Base-by-base conservation (phyloP, 1,284 basidiomycete species). In the Erythrobasidium hasegawianum region DNA sequence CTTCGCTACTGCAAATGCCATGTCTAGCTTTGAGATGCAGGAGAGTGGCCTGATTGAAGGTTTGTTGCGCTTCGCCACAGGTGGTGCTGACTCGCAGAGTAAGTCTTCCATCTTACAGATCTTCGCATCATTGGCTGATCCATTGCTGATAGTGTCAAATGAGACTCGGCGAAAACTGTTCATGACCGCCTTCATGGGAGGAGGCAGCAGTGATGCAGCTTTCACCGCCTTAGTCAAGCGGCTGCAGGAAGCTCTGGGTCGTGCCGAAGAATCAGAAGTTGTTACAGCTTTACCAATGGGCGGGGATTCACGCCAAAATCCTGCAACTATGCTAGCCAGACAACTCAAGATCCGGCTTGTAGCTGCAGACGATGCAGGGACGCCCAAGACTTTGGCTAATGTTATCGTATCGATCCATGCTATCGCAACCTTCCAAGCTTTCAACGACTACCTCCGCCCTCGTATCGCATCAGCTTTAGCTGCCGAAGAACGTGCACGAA, bases 401-500 rank as follows among this genome's bases (percentile, higher is more conserved):
- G 88, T 97, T 71, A 89, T 91, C 53, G 89, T 96, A 38, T 96
- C 92, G 2, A 95, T 97, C 68, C 93, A 96, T 75, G 93, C 92
- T 2, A 95, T 97, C 67, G 93, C 94, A 0, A 95, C 92, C 0
- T 91, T 97, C 82, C 90, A 94, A 77, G 90, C 92, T 0, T 82
- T 97, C 33, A 90, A 95, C 73, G 92, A 95, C 77, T 97, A 96
- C 76, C 83, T 97, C 11, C 86, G 91, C 0, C 93, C 93, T 16
- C 83, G 91, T 8, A 86, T 97, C 22, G 39, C 52, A 14, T 55
- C 53, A 26, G 49, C 65, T 26, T 20, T 57, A 5, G 64, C 68
- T 4, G 57, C 57, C 22, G 45, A 69, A 24, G 62, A 60, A 29
- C 18, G 68, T 26, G 38, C 43, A 24, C 49, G 50, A 39, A 33